Evolutionary conservation across 2,329 filamentous ascomycete genomes (phyloP), one percentile per base, ranked within the genome.

Genomic region (Fusarium dimerum): DNA sequence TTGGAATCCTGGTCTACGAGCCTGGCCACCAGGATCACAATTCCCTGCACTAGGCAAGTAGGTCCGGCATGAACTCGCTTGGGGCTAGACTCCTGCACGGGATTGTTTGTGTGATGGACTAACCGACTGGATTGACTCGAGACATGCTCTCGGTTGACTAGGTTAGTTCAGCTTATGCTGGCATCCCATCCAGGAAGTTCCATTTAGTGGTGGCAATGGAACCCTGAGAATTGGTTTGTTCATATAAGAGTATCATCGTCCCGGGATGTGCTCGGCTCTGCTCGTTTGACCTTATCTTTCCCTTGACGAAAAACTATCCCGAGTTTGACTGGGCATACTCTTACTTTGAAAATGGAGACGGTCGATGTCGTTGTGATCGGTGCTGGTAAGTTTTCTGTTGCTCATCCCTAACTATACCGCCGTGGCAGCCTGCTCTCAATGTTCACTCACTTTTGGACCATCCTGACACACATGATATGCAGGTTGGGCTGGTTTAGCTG

Each of bases 401-500:
- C 17, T 13, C 26, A 13, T 13, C 20, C n/a, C 3, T 12, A 9
- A 4, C 32, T 9, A 36, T 11, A 13, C 29, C 12, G 6, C 16
- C 42, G 15, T 16, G 3, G 12, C 32, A 10, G 26, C 16, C n/a
- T 36, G n/a, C n/a, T 10, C 2, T 47, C 10, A n/a, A 32, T 34
- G 7, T 13, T 13, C 10, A 17, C 9, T 1, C 6, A 12, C 16
- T 2, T 43, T n/a, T 13, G 39, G 6, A 8, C 13, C 6, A 20
- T 53, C 10, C 43, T 50, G 50, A 59, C 29, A 47, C 41, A 29
- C 38, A 10, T 26, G 20, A 40, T 32, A 10, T 45, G 10, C 18
- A 70, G 65, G 69, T 29, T 69, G 64, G 73, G 77, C 75, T 63
- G 87, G 86, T 18, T 73, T 89, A 32, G 79, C 76, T 2, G 77